Evolutionary conservation across 2,329 filamentous ascomycete genomes (phyloP), one percentile per base, ranked within the genome.

Genomic region (Xylariaceae sp.): DNA sequence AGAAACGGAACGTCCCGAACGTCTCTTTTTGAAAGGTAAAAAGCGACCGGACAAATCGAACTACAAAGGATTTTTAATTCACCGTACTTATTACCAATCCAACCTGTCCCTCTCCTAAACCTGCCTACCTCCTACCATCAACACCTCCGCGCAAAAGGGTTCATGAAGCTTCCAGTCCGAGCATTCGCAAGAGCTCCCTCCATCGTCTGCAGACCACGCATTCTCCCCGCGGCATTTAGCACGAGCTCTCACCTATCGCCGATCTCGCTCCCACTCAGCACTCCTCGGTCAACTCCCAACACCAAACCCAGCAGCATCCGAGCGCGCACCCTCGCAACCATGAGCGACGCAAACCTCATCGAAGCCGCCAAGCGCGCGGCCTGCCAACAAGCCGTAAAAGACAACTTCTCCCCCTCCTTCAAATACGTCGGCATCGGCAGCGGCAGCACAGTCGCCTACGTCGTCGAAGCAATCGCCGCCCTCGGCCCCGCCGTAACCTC

Each of bases 361-460:
- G 89, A 93, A 74, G 77, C 81, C 42, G 88, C 90, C 62, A 94
- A 94, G 76, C 84, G 86, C 68, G 81, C 84, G 48, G 90, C 90
- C 55, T 90, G 89, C 64, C 86, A 82, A 74, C 85, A 83, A 67
- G 90, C 90, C 85, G 69, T 78, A 80, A 57, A 79, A 81, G 48
- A 74, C 77, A 83, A 84, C 77, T 91, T 88, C 59, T 89, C 89
- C 61, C 89, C 87, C 68, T 91, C 88, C 17, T 90, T 94, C 64
- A 85, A 92, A 69, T 92, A 93, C 74, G 89, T 93, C 53, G 90
- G 90, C 67, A 93, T 94, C 74, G 90, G 90, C 64, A 90, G 87
- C 58, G 90, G 90, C 61, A 90, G 87, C 70, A 93, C 90, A 11
- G 89, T 94, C 55, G 85, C 92, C 68, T 92, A 93, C 74, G 90